phyloP scores from a whole-genome alignment of 78 protist genomes.

The Dictyostelium discoideum region dicty_2.7 NC_007088.5:6332001-6332500 shows the following conservation, averaged over 20 bases:
- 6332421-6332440: not conserved
- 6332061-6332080: not conserved
- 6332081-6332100: not conserved
- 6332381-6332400: not conserved
- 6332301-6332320: too few relatives aligned
- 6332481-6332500: not conserved
- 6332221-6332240: not conserved
- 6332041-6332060: not conserved
- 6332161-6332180: not conserved
- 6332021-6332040: not conserved
- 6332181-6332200: conserved; percentile 2
- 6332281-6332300: too few relatives aligned
- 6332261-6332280: too few relatives aligned
- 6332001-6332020: not conserved
- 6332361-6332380: not conserved
- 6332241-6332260: not conserved
- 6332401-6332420: not conserved
- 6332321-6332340: not conserved
- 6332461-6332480: not conserved
- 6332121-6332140: not conserved
- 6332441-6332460: not conserved
- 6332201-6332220: not conserved
- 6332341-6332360: not conserved
- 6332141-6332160: not conserved
- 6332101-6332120: not conserved